Conservation (phyloP, 1,284 basidiomycete species). For the Fereydounia khargensis region DNA sequence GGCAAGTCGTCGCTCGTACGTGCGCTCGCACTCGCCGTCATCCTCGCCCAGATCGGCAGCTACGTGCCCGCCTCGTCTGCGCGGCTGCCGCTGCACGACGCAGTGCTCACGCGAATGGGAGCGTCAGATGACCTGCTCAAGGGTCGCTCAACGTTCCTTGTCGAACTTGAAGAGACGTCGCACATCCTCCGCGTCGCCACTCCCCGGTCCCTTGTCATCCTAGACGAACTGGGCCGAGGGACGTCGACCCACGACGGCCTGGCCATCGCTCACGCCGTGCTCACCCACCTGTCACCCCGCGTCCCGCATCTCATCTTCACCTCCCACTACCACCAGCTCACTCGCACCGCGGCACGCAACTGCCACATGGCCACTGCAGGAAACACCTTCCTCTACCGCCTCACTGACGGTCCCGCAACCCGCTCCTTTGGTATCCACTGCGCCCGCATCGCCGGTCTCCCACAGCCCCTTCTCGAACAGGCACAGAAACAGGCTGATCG, state of each 20-base stretch:
- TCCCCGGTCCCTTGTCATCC: conserved; percentile 55
- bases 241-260: conserved; percentile 43
- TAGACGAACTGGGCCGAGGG: conserved; percentile 45
- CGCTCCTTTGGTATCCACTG: conserved; percentile 53
- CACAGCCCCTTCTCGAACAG: conserved; percentile 1
- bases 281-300: conserved; percentile 7
- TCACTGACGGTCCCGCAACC: conserved; percentile 32
- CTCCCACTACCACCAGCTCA: conserved; percentile 47
- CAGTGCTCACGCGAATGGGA: conserved; percentile 82
- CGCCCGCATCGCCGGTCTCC: conserved; percentile 42
- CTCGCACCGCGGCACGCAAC: no score
- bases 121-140: conserved; percentile 81
- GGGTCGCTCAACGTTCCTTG: conserved; percentile 90
- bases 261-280: conserved; percentile 39
- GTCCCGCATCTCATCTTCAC: conserved; percentile 42
- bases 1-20: conserved; percentile 88
- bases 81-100: conserved; percentile 80
- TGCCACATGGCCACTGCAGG: no score
- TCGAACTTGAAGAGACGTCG: conserved; percentile 89
- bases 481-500: no score
- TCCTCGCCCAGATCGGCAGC: conserved; percentile 87
- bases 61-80: conserved; percentile 86
- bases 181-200: conserved; percentile 68
- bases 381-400: conserved; percentile 53
- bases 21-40: conserved; percentile 83